Evolutionary conservation across 2,329 filamentous ascomycete genomes (phyloP).

Genomic region (Pseudocercospora fuligena): DNA sequence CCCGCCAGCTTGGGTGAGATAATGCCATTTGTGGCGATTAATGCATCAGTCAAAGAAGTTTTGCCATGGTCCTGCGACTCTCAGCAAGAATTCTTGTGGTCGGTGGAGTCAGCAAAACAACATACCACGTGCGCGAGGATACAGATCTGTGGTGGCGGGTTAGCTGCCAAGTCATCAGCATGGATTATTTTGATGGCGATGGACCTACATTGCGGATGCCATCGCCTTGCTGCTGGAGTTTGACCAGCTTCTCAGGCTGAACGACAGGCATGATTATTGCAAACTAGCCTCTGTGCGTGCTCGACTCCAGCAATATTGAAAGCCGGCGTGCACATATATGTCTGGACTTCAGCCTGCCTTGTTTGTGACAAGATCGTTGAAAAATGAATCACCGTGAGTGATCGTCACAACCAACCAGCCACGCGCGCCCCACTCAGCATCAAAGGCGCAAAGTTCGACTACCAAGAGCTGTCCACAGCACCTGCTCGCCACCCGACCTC

Average conservation of each 20-base stretch:
- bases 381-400: constrained; percentile 1
- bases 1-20: constrained; percentile 97
- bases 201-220: constrained; percentile 86
- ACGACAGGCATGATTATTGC: constrained; percentile 80
- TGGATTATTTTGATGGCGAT: constrained; percentile 7
- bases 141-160: constrained; percentile 64
- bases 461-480: neutral
- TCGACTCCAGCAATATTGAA: neutral
- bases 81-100: constrained; percentile 8
- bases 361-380: neutral
- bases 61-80: constrained; percentile 82
- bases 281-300: neutral
- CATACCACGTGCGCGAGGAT: constrained; percentile 88
- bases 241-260: constrained; percentile 84
- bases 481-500: neutral
- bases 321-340: neutral
- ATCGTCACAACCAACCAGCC: neutral
- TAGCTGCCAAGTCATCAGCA: constrained; percentile 28
- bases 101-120: constrained; percentile 26
- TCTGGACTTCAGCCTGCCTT: neutral
- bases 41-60: constrained; percentile 92
- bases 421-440: neutral
- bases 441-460: too few relatives aligned
- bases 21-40: constrained; percentile 98
- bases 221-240: constrained; percentile 83